A percentile compares a stretch with the other conserved stretches of the same genome.
These are phyloP conservation scores for Metschnikowia borealis DNA, from an alignment of 805 yeast species.

Conservation along the genomic window DNA sequence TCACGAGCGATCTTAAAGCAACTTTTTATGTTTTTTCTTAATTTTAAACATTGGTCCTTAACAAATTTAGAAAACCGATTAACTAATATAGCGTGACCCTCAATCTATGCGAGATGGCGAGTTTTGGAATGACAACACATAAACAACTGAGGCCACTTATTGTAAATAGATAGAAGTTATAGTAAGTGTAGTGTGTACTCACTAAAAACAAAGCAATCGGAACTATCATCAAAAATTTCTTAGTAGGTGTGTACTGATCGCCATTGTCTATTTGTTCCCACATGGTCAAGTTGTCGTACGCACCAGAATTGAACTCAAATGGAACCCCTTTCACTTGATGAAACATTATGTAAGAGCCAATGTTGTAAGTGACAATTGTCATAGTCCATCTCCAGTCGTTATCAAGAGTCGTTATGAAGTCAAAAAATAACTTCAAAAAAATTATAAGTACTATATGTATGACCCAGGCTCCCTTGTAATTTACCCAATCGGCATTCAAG, in stretches of 20 bases:
- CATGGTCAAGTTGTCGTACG: slow-evolving; percentile 93
- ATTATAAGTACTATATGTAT: slow-evolving; percentile 82
- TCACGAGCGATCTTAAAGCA: not conserved
- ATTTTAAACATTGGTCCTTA: not conserved
- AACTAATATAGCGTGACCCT: slow-evolving; percentile 51
- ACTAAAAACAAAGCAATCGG: slow-evolving; percentile 84
- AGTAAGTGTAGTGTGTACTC: slow-evolving; percentile 86
- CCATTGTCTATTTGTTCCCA: slow-evolving; percentile 98
- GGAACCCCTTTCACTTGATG: slow-evolving; percentile 97
- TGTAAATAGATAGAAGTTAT: slow-evolving; percentile 73
- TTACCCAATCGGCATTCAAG: slow-evolving; percentile 94
- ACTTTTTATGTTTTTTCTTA: not conserved
- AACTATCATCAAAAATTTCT: slow-evolving; percentile 88
- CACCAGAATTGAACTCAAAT: slow-evolving; percentile 94
- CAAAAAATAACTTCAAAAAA: slow-evolving; percentile 70
- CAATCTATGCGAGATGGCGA: slow-evolving; percentile 76
- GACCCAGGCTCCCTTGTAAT: slow-evolving; percentile 94
- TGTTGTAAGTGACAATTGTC: slow-evolving; percentile 83
- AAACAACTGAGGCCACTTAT: slow-evolving; percentile 78
- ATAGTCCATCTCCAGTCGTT: slow-evolving; percentile 90
- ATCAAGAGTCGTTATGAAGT: slow-evolving; percentile 74
- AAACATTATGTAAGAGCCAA: slow-evolving; percentile 93
- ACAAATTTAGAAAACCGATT: not conserved
- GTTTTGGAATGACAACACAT: slow-evolving; percentile 85
- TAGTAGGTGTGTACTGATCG: slow-evolving; percentile 94